Percentiles rank a stretch among this genome's conserved stretches.
Conservation (phyloP, 768 basidiomycete genomes). For the Trametes coccinea region DNA sequence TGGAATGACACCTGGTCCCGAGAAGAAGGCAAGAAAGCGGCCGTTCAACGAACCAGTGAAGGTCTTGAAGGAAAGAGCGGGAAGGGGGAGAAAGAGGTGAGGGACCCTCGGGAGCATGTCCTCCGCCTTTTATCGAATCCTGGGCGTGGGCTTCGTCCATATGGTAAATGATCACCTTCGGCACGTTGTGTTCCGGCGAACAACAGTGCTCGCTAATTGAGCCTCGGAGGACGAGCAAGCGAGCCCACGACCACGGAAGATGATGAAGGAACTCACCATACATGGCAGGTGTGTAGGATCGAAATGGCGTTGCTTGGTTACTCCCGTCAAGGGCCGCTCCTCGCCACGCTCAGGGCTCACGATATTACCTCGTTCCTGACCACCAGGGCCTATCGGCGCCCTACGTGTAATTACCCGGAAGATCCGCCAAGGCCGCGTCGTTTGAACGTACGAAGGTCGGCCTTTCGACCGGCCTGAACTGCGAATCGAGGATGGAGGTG, state of each 20-base stretch:
- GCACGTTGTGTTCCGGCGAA: constrained; percentile 11
- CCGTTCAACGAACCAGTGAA: constrained; percentile 48
- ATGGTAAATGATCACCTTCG: background rate
- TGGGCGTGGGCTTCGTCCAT: background rate
- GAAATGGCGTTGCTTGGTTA: constrained; percentile 15
- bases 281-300: constrained; percentile 19
- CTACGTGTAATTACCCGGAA: constrained; percentile 1
- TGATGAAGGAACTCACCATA: constrained; percentile 1
- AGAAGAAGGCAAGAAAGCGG: constrained; percentile 38
- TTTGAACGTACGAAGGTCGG: constrained; percentile 10
- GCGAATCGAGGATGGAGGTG: background rate
- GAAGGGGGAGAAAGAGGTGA: constrained; percentile 11
- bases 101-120: background rate
- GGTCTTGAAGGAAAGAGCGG: constrained; percentile 24
- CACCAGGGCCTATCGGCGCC: constrained; percentile 4
- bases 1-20: constrained; percentile 47
- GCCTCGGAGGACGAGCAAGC: background rate
- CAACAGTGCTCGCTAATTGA: background rate
- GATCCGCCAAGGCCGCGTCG: background rate
- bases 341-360: background rate
- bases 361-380: constrained; percentile 12
- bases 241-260: background rate
- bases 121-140: constrained; percentile 6
- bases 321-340: background rate
- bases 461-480: background rate